phyloP scores from a whole-genome alignment of 805 yeast species.

The Sporopachydermia lactativora region DNA sequence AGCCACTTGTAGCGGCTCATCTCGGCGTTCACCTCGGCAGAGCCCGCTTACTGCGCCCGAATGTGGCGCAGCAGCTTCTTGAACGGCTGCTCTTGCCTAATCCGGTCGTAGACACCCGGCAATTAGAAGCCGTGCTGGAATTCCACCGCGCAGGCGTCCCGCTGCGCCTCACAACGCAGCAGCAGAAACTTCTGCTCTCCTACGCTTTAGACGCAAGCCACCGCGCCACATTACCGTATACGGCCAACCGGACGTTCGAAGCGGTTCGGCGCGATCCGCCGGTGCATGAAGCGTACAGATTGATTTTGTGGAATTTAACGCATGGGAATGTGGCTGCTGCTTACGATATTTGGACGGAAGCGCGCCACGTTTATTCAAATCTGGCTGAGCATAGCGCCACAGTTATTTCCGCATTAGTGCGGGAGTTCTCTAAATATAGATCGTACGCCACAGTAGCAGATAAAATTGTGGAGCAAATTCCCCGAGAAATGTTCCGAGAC shows the following conservation, averaged over 20 bases:
- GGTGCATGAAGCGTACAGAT: not conserved
- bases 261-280: not conserved
- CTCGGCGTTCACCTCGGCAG: not conserved
- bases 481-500: constrained; percentile 6
- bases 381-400: constrained; percentile 1
- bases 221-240: not conserved
- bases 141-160: not conserved
- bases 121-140: not conserved
- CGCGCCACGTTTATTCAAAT: not conserved
- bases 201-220: not conserved
- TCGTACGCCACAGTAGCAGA: constrained; percentile 6
- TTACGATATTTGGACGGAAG: not conserved
- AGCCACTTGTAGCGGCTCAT: not conserved
- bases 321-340: constrained; percentile 1
- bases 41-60: not conserved
- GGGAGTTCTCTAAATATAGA: constrained; percentile 9
- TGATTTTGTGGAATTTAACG: not conserved
- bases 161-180: not conserved
- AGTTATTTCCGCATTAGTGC: constrained; percentile 8
- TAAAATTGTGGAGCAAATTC: constrained; percentile 7
- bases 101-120: not conserved
- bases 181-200: not conserved
- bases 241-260: not conserved
- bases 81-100: not conserved
- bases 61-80: not conserved